Evolutionary conservation across 2,329 filamentous ascomycete genomes (phyloP), one percentile per base, ranked within the genome.

Genomic region (Calonectria hongkongensis): DNA sequence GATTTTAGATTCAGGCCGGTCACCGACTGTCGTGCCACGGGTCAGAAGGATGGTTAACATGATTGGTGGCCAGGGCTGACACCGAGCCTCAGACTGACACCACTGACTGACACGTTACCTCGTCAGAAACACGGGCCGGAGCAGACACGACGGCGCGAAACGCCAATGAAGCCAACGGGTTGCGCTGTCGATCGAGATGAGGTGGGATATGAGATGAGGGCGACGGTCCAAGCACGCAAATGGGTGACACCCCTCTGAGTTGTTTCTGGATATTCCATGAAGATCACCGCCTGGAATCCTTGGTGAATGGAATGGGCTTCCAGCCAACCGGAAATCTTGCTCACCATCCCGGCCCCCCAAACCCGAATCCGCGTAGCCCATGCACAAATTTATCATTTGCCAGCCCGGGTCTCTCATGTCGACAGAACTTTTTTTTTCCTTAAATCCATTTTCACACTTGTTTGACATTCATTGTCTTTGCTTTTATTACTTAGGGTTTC

Each of bases 61-160:
- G 51, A 72, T 72, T 72, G 70, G 65, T 68, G 48, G 70, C 30
- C 28, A 18, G 56, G n/a, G 69, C 64, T 71, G 64, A 71, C 64
- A 66, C 69, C 64, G 54, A 71, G 64, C 64, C 54, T 63, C 39
- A 48, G 45, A 63, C 69, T 71, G 63, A 62, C 63, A 67, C 63
- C 54, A 71, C 63, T 15, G 36, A 67, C 69, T 71, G 69, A 71
- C 69, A 71, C 69, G 69, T 71, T 64, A 62, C 69, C 56, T 68
- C 56, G 45, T 48, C 47, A 64, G 64, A 62, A 71, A 64, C 58
- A 50, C 47, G 45, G 41, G 43, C 47, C 33, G 58, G 48, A 47
- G 28, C 56, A 56, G 28, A 60, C 50, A 50, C 43, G 51, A 68
- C 56, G 39, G 66, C 47, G 48, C 47, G 47, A 63, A 54, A 63